phyloP scores from a whole-genome alignment of 495 filamentous ascomycete species.

The Xylaria castorea region DNA sequence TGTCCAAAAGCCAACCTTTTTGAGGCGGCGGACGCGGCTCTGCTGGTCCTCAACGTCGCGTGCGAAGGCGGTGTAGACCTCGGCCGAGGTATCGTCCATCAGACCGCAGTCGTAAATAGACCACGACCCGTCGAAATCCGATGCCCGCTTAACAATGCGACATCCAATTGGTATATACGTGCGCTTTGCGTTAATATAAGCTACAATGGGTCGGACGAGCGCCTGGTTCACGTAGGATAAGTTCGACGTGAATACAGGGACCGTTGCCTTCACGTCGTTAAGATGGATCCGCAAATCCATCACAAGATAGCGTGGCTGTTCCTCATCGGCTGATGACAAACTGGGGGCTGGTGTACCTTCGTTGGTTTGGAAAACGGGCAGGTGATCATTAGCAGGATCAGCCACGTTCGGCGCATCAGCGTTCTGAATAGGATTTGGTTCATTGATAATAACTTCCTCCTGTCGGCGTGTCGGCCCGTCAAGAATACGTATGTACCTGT shows the following conservation, averaged over 20 bases:
- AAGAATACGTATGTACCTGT: conserved; percentile 60
- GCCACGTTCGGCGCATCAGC: conserved; percentile 20
- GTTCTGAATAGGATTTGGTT: conserved; percentile 28
- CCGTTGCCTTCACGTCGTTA: conserved; percentile 88
- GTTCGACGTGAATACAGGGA: conserved; percentile 87
- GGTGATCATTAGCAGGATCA: conserved; percentile 21
- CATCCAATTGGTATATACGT: conserved; percentile 96
- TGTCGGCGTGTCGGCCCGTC: conserved; percentile 44
- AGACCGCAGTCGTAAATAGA: conserved; percentile 91
- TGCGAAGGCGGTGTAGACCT: conserved; percentile 93
- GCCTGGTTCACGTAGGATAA: conserved; percentile 96
- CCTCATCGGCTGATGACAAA: conserved; percentile 33
- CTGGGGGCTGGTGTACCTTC: background rate
- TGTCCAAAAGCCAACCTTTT: conserved; percentile 97
- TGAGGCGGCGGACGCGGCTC: conserved; percentile 82
- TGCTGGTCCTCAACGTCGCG: conserved; percentile 85
- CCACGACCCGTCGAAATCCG: conserved; percentile 96
- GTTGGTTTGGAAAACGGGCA: conserved; percentile 17
- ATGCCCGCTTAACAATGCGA: conserved; percentile 83
- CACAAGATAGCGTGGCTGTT: conserved; percentile 75
- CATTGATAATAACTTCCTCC: conserved; percentile 38
- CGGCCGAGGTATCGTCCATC: conserved; percentile 93
- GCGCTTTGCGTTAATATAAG: conserved; percentile 92
- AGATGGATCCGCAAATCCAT: conserved; percentile 91
- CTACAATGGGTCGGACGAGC: conserved; percentile 94